Evolutionary conservation across 441 rosid genomes (phyloP).

Genomic region (Hura crepitans): DNA sequence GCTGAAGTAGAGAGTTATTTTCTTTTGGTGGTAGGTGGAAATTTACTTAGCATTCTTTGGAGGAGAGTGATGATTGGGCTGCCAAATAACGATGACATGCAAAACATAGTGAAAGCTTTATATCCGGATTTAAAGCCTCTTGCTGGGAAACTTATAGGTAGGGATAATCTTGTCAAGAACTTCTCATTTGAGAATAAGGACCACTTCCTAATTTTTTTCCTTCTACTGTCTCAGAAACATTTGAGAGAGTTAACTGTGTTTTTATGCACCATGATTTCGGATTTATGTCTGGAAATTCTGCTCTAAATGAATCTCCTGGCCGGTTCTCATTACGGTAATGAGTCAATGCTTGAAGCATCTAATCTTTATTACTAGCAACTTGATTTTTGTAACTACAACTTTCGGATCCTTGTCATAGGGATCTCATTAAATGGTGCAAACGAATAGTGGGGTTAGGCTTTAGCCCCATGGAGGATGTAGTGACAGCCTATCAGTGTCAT

Average conservation of each 20-base stretch:
- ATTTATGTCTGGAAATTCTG: conserved; percentile 39
- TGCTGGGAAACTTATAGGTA: conserved; percentile 71
- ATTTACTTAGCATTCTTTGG: conserved; percentile 68
- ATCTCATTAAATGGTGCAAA: conserved; percentile 96
- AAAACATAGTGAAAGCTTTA: conserved; percentile 53
- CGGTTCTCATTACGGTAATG: conserved; percentile 77
- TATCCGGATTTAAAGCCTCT: conserved; percentile 69
- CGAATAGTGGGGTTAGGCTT: conserved; percentile 54
- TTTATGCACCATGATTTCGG: conserved; percentile 35
- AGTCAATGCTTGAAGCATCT: conserved; percentile 9
- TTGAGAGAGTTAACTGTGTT: conserved; percentile 47
- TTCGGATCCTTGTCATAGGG: conserved; percentile 54
- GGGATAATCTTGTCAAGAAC: conserved; percentile 15
- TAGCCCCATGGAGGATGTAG: conserved; percentile 25
- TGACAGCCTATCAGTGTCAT: conserved; percentile 49
- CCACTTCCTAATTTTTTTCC: conserved; percentile 21
- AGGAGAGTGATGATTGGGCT: conserved; percentile 78
- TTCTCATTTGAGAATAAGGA: conserved; percentile 15
- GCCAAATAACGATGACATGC: conserved; percentile 64
- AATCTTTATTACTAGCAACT: conserved; percentile 8
- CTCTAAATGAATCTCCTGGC: conserved; percentile 35
- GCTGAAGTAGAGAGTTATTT: not conserved
- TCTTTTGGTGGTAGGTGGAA: conserved; percentile 53
- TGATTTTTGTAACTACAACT: conserved; percentile 18
- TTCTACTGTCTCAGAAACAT: conserved; percentile 66